Evolutionary conservation across 2,329 filamentous ascomycete genomes (phyloP).

Genomic region (Aureobasidium subglaciale): DNA sequence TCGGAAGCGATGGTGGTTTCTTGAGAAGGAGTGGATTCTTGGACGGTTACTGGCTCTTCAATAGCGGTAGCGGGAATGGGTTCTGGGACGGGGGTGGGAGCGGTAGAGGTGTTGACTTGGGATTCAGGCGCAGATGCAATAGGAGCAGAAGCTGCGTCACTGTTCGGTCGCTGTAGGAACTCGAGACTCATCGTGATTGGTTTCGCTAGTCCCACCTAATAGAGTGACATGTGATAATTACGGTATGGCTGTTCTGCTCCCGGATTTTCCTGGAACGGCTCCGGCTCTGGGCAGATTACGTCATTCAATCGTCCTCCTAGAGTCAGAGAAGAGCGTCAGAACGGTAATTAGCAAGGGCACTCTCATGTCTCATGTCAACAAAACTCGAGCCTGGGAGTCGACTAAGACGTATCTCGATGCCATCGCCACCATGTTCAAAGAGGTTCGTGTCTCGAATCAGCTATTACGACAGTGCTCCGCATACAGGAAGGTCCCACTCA

Average conservation of each 20-base stretch:
- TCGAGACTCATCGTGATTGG: conserved; percentile 13
- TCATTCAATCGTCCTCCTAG: too few relatives aligned
- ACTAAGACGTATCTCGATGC: too few relatives aligned
- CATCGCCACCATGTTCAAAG: too few relatives aligned
- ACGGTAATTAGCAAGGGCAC: too few relatives aligned
- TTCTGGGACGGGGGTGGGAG: conserved; percentile 8
- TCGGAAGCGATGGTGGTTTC: neutral
- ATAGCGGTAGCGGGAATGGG: neutral
- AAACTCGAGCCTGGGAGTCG: too few relatives aligned
- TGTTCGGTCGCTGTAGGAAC: conserved; percentile 17
- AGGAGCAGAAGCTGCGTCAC: conserved; percentile 12
- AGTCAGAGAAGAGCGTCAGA: too few relatives aligned
- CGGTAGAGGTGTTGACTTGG: conserved; percentile 1
- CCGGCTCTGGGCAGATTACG: neutral
- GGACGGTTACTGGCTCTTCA: neutral
- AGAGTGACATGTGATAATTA: neutral
- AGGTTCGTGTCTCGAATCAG: too few relatives aligned
- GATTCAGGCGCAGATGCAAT: neutral
- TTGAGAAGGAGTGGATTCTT: conserved; percentile 4
- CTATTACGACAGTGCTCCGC: too few relatives aligned
- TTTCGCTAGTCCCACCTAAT: conserved; percentile 8
- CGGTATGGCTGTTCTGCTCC: neutral
- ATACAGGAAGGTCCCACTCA: too few relatives aligned
- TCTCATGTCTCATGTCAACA: too few relatives aligned
- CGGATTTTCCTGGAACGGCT: neutral